Evolutionary conservation across 495 filamentous ascomycete genomes (phyloP).

Genomic region (Penicillium argentinense): DNA sequence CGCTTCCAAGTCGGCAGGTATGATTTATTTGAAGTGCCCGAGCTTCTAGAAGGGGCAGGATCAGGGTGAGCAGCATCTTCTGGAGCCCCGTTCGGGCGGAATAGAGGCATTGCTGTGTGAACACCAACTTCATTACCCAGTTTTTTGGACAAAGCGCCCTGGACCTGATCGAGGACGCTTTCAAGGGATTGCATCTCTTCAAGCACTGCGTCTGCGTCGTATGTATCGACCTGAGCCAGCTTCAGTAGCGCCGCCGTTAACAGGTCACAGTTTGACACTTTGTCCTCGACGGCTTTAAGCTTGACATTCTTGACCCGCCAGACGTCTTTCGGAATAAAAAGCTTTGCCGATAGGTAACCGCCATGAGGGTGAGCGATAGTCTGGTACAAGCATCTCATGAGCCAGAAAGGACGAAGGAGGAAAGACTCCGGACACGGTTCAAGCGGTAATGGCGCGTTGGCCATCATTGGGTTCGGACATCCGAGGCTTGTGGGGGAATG

Average conservation of each 20-base stretch:
- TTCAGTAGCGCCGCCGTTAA: slow-evolving; percentile 87
- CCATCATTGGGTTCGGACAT: slow-evolving; percentile 59
- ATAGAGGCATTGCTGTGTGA: slow-evolving; percentile 63
- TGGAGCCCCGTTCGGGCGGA: slow-evolving; percentile 58
- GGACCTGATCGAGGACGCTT: slow-evolving; percentile 80
- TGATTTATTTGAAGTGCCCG: slow-evolving; percentile 62
- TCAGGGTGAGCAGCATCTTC: slow-evolving; percentile 44
- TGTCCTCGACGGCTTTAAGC: slow-evolving; percentile 86
- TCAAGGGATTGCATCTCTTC: slow-evolving; percentile 97
- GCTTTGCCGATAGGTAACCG: slow-evolving; percentile 84
- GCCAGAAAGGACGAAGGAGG: slow-evolving; percentile 90
- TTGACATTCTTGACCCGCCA: slow-evolving; percentile 96
- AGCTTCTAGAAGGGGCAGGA: slow-evolving; percentile 47
- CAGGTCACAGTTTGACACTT: slow-evolving; percentile 89
- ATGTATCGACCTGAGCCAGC: slow-evolving; percentile 77
- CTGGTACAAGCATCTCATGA: slow-evolving; percentile 90
- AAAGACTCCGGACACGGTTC: slow-evolving; percentile 90
- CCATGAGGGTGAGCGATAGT: slow-evolving; percentile 88
- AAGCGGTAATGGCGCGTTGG: slow-evolving; percentile 66
- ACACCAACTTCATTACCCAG: slow-evolving; percentile 89
- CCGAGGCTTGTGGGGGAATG: slow-evolving; percentile 69
- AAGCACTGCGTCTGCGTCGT: slow-evolving; percentile 84
- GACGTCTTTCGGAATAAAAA: slow-evolving; percentile 89
- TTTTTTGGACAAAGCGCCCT: slow-evolving; percentile 72
- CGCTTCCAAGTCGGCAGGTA: slow-evolving; percentile 77